Evolutionary conservation across 2,329 filamentous ascomycete genomes (phyloP), one percentile per base, ranked within the genome.

Genomic region (Daldinia sp.): DNA sequence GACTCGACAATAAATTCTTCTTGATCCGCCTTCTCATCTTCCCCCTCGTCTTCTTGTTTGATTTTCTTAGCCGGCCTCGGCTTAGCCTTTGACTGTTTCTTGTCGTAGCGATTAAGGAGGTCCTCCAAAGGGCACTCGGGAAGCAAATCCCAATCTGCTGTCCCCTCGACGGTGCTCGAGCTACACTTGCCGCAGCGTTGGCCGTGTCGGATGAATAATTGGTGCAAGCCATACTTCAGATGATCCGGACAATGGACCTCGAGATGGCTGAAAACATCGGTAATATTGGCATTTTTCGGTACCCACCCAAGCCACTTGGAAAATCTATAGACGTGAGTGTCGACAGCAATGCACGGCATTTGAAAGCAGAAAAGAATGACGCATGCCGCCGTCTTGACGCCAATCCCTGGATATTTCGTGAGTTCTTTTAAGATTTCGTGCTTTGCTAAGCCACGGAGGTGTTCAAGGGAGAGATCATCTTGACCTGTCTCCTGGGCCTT

Each of bases 111-210:
- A 46, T 79, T 72, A 15, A 84, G 73, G 5, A 84, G 76, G n/a
- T 79, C 74, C 67, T 84, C 82, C 0, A 84, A 73, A 1, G 81
- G 82, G 58, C 82, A 84, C 6, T 77, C 73, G 1, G 57, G 39
- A 6, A 76, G 86, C 15, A 88, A 81, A 3, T 88, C 83, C 90
- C 91, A 93, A 0, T 85, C 86, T 28, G 85, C 84, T 56, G 86
- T 90, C 1, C 85, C 85, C 70, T 87, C 82, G 0, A 86, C 86
- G 0, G 90, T 93, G 28, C 73, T 78, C 57, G 80, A 78, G 63
- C 79, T 80, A 73, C 86, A 88, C 50, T 82, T 80, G 35, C 77
- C 77, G 63, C 86, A 88, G 1, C 74, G 77, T 69, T 85, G 81
- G 0, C 86, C 86, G 65, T 88, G 87, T 7, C 80, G 79, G 23